Evolutionary conservation across 768 basidiomycete species (phyloP).

Genomic region (Mycena metata): DNA sequence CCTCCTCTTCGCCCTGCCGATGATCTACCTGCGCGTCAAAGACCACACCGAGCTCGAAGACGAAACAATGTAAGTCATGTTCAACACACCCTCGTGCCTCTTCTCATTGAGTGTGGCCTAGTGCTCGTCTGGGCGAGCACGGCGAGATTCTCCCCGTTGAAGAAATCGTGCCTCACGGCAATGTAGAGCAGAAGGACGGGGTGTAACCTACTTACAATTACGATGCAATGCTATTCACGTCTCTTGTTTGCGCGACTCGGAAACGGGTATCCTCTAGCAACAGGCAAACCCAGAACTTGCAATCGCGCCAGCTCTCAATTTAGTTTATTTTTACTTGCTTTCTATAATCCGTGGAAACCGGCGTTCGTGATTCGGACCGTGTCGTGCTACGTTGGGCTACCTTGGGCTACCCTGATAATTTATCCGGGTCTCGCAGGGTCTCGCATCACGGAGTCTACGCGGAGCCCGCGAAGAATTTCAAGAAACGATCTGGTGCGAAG

Average conservation of each 20-base stretch:
- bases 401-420: too few species aligned
- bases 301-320: too few species aligned
- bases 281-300: too few species aligned
- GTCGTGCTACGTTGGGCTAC: too few species aligned
- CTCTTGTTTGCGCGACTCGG: neutral
- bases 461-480: too few species aligned
- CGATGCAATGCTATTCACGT: constrained; percentile 4
- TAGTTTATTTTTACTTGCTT: too few species aligned
- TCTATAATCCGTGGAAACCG: too few species aligned
- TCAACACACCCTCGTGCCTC: constrained; percentile 2
- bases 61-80: constrained; percentile 61
- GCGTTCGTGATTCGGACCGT: too few species aligned
- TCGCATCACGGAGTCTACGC: too few species aligned
- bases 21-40: constrained; percentile 68
- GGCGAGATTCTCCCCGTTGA: constrained; percentile 46
- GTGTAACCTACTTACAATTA: constrained; percentile 6
- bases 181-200: constrained; percentile 12
- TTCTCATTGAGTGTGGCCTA: constrained; percentile 30
- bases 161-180: neutral
- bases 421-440: too few species aligned
- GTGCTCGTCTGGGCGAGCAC: constrained; percentile 59
- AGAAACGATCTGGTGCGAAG: too few species aligned
- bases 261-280: too few species aligned
- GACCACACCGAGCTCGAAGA: constrained; percentile 66
- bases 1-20: constrained; percentile 64